Conservation (phyloP, 768 basidiomycete genomes). For the Pisolithus sp. region DNA sequence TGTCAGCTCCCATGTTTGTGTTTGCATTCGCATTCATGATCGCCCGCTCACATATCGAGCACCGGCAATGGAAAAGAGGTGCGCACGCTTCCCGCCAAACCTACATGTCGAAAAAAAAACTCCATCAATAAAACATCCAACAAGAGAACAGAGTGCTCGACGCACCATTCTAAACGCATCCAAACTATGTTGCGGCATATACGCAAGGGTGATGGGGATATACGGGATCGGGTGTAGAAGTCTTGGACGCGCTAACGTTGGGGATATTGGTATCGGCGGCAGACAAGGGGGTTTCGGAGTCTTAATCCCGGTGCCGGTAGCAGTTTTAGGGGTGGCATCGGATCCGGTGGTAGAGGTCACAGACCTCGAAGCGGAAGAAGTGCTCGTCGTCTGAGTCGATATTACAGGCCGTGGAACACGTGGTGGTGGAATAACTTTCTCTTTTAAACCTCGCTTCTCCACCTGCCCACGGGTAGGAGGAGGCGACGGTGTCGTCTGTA, state of each 20-base stretch:
- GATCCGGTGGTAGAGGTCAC: too few species aligned
- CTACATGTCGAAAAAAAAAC: slow-evolving; percentile 27
- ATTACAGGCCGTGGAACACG: too few species aligned
- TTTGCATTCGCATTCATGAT: slow-evolving; percentile 43
- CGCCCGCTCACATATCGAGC: slow-evolving; percentile 68
- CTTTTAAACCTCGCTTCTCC: too few species aligned
- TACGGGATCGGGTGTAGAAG: slow-evolving; percentile 64
- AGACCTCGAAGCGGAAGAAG: too few species aligned
- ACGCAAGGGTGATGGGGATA: slow-evolving; percentile 49
- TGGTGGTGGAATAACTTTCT: too few species aligned
- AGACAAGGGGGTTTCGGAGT: slow-evolving; percentile 13
- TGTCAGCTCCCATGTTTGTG: slow-evolving; percentile 25
- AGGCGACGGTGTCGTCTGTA: slow-evolving; percentile 75
- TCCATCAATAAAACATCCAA: slow-evolving; percentile 1
- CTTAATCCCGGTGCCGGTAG: too few species aligned
- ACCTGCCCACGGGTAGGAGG: slow-evolving; percentile 37
- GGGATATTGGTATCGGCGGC: slow-evolving; percentile 43
- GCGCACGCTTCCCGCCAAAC: slow-evolving; percentile 71
- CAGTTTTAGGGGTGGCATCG: too few species aligned
- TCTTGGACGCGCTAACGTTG: slow-evolving; percentile 54
- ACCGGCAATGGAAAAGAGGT: slow-evolving; percentile 66
- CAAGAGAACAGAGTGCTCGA: slow-evolving; percentile 7
- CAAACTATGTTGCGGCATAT: slow-evolving; percentile 50
- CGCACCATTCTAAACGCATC: slow-evolving; percentile 54
- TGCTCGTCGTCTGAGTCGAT: too few species aligned